Percentiles rank a stretch among this genome's conserved stretches.
Evolutionary conservation across 2,329 filamentous ascomycete genomes (phyloP).

Genomic region (Botrytis medusae): DNA sequence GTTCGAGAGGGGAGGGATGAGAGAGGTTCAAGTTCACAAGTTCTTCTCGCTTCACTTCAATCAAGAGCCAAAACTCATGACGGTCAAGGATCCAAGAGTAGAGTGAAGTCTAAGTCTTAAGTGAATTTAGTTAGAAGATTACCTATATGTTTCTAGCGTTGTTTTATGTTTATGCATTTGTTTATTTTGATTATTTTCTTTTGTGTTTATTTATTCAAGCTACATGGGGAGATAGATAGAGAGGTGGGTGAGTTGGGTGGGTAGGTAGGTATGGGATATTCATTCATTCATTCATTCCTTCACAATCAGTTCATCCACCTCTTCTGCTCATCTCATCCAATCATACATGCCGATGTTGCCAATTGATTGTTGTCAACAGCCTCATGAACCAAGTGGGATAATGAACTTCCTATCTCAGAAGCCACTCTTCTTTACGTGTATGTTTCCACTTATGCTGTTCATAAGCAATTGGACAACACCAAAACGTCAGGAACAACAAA

Average conservation of each 20-base stretch:
- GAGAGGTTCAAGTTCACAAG: neutral
- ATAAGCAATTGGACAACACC: neutral
- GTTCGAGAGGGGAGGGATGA: neutral
- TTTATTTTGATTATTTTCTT: neutral
- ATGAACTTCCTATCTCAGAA: neutral
- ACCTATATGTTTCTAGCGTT: neutral
- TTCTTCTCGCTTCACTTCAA: constrained; percentile 9
- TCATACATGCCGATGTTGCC: neutral
- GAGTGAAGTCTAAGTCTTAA: constrained; percentile 5
- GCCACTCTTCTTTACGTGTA: neutral
- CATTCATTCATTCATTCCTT: neutral
- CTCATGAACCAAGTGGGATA: neutral
- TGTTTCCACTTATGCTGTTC: constrained; percentile 8
- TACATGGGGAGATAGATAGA: too few relatives aligned
- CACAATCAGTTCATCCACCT: neutral
- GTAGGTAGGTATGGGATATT: neutral
- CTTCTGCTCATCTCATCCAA: neutral
- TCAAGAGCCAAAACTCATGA: neutral
- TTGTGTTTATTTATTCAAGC: neutral
- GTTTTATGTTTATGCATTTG: constrained; percentile 7
- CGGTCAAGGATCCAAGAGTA: constrained; percentile 5
- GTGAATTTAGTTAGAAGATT: neutral
- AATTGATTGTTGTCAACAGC: constrained; percentile 1
- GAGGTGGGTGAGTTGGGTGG: neutral
- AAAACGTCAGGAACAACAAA: constrained; percentile 1